Percentiles rank a stretch among this genome's conserved stretches.
phyloP scores from a whole-genome alignment of 345 rosid genomes.

The rapeseed (Brassica napus) region DNA sequence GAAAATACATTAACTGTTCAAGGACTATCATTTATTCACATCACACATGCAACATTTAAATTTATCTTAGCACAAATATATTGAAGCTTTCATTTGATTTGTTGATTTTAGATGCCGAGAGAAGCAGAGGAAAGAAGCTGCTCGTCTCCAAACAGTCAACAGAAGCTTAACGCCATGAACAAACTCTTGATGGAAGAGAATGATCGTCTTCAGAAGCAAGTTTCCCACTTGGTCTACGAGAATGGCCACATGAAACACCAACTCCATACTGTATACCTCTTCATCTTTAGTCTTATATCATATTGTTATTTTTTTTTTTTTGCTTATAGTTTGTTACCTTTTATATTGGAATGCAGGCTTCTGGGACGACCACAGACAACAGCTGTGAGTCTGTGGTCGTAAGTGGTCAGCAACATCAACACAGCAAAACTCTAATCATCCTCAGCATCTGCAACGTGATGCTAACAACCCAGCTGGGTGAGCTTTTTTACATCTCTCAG shows the following conservation, averaged over 20 bases:
- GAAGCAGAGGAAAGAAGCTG: slow-evolving; percentile 96
- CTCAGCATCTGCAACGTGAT: slow-evolving; percentile 84
- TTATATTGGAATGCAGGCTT: slow-evolving; percentile 48
- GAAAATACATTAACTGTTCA: neutral
- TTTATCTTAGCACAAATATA: neutral
- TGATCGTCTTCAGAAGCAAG: slow-evolving; percentile 97
- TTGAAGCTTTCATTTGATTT: neutral
- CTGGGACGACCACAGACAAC: slow-evolving; percentile 97
- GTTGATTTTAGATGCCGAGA: slow-evolving; percentile 73
- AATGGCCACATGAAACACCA: slow-evolving; percentile 86
- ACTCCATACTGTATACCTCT: slow-evolving; percentile 41
- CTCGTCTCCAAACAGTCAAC: slow-evolving; percentile 88
- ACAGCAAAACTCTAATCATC: slow-evolving; percentile 90
- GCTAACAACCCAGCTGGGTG: slow-evolving; percentile 99
- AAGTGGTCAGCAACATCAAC: slow-evolving; percentile 94
- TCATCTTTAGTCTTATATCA: neutral
- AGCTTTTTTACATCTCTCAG: neutral
- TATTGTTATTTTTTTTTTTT: no score
- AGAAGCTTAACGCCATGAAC: slow-evolving; percentile 88
- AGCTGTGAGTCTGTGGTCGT: slow-evolving; percentile 99
- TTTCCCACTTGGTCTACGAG: slow-evolving; percentile 89
- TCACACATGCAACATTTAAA: neutral
- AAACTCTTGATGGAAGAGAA: slow-evolving; percentile 98
- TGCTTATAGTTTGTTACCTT: neutral
- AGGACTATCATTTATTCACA: neutral